Percentiles rank a stretch among this genome's conserved stretches.
These are phyloP conservation scores for Candida succiphila DNA, from an alignment of 805 yeast genomes.

Conservation along the genomic window DNA sequence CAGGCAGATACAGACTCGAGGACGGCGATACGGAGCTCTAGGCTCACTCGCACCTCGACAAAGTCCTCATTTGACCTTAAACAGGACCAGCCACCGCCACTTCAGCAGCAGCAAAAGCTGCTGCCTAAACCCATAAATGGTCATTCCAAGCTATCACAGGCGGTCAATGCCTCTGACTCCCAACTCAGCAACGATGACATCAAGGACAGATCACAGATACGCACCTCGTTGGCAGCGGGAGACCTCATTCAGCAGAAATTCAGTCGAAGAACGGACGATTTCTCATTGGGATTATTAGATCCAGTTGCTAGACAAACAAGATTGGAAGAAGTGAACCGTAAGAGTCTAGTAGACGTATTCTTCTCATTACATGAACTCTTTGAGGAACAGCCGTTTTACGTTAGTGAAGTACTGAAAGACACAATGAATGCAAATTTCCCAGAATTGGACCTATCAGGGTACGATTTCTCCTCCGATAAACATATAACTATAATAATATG, in stretches of 20 bases:
- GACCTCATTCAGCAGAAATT: slow-evolving; percentile 7
- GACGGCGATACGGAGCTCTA: too few species aligned
- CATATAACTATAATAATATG: slow-evolving; percentile 12
- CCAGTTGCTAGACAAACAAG: slow-evolving; percentile 17
- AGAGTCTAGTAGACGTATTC: slow-evolving; percentile 23
- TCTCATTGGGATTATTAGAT: slow-evolving; percentile 6
- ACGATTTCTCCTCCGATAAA: slow-evolving; percentile 3
- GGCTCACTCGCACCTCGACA: neutral
- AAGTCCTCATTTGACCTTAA: neutral
- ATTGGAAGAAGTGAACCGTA: slow-evolving; percentile 18
- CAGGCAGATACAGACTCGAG: too few species aligned
- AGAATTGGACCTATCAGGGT: slow-evolving; percentile 12
- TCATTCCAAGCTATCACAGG: too few species aligned
- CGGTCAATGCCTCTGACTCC: neutral
- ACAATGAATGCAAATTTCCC: slow-evolving; percentile 21
- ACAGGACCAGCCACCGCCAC: too few species aligned
- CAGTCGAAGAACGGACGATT: too few species aligned
- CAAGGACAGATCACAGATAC: too few species aligned
- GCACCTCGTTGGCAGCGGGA: slow-evolving; percentile 2
- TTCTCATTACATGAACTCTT: slow-evolving; percentile 23
- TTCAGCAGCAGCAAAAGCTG: too few species aligned
- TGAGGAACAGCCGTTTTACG: slow-evolving; percentile 19
- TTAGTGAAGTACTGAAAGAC: slow-evolving; percentile 22
- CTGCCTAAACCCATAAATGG: too few species aligned
- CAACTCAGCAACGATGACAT: neutral